Evolutionary conservation across 2,329 filamentous ascomycete genomes (phyloP).

Genomic region (Talaromyces verruculosus): DNA sequence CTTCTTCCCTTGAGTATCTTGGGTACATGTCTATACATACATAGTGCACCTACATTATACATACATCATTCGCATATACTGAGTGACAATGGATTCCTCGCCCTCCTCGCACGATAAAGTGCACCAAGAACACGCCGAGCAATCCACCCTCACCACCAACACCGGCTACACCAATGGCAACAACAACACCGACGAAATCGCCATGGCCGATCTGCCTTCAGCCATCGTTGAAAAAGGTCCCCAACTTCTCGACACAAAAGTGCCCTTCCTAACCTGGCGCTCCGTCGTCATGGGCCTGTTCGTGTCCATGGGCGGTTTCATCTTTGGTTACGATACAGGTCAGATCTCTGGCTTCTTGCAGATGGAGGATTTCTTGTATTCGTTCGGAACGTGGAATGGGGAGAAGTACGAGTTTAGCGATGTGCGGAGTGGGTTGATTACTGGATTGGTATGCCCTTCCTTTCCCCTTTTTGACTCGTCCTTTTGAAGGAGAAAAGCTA

Average conservation of each 20-base stretch:
- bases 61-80: background rate
- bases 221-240: slow-evolving; percentile 19
- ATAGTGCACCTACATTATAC: background rate
- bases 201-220: background rate
- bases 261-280: slow-evolving; percentile 39
- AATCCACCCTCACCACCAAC: background rate
- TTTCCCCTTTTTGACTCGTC: too few species aligned
- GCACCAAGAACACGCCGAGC: slow-evolving; percentile 16
- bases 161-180: background rate
- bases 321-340: slow-evolving; percentile 46
- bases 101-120: slow-evolving; percentile 13
- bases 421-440: slow-evolving; percentile 45
- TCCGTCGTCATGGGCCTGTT: slow-evolving; percentile 45
- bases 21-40: background rate
- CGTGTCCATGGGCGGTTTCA: slow-evolving; percentile 49
- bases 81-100: slow-evolving; percentile 9
- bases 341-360: slow-evolving; percentile 47
- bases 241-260: slow-evolving; percentile 30
- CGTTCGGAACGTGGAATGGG: slow-evolving; percentile 36
- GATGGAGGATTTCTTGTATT: slow-evolving; percentile 42
- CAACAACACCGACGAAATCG: slow-evolving; percentile 1
- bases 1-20: background rate
- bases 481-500: background rate
- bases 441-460: slow-evolving; percentile 36
- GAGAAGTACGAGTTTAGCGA: slow-evolving; percentile 41